Conservation (phyloP, 176 grass and related monocot genomes). For the Dactylis glomerata region DNA sequence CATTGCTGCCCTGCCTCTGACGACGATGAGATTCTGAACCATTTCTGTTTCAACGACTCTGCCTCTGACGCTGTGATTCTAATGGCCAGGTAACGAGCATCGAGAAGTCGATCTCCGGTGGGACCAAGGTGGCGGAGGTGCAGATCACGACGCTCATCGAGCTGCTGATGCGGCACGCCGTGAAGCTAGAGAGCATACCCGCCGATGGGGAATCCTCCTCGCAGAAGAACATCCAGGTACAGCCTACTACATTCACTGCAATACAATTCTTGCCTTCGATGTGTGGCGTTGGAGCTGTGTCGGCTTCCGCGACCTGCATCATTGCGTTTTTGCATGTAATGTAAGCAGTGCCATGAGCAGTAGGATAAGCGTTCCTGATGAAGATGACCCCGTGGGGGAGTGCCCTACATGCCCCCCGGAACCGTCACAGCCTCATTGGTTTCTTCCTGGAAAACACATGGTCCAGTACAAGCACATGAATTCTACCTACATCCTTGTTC, state of each 20-base stretch:
- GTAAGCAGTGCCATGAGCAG: constrained; percentile 23
- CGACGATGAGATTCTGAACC: background rate
- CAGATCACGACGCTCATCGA: constrained; percentile 96
- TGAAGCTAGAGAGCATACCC: constrained; percentile 82
- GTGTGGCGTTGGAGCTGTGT: background rate
- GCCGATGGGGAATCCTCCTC: constrained; percentile 51
- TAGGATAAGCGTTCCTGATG: background rate
- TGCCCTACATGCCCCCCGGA: constrained; percentile 31
- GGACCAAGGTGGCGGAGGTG: constrained; percentile 83
- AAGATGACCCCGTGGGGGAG: background rate
- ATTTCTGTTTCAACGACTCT: background rate
- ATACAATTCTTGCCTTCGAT: background rate
- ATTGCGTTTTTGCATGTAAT: background rate
- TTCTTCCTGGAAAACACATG: constrained; percentile 18
- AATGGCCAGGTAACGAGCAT: constrained; percentile 56
- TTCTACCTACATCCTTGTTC: background rate
- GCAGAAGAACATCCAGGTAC: constrained; percentile 88
- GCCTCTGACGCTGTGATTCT: background rate
- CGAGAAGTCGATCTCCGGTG: constrained; percentile 70
- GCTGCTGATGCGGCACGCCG: constrained; percentile 87
- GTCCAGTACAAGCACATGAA: constrained; percentile 8
- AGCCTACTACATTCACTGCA: background rate
- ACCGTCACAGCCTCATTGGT: constrained; percentile 17
- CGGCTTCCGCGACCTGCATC: background rate
- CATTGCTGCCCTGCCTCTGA: constrained; percentile 8